Evolutionary conservation across 1,284 basidiomycete genomes (phyloP), one percentile per base, ranked within the genome.

Genomic region (Coniferiporia weirii): DNA sequence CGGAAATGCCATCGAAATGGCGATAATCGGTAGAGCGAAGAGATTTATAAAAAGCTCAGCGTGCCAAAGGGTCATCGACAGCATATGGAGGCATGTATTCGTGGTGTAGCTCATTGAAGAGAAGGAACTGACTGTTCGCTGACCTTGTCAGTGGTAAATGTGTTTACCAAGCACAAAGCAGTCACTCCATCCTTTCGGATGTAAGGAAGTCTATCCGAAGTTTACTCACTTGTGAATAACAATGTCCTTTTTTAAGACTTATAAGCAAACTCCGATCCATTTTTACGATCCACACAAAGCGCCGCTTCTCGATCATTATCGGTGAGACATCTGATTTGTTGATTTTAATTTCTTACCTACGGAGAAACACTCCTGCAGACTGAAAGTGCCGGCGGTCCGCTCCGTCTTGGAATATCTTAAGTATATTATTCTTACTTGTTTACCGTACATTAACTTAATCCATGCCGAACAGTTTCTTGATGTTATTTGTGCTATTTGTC

Each of bases 211-310:
- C n/a, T 19, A n/a, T n/a, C 47, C 51, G 20, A 13, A 32, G 40
- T 55, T 22, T 62, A 51, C 44, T 47, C 8, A 17, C 2, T 20
- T 32, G 15, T 15, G 45, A 15, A 40, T 20, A n/a, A 59, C 13
- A 60, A 20, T 8, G 34, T n/a, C 9, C 20, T 43, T 34, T 48
- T 34, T 15, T 38, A 68, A 96, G 91, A 95, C 91, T 43, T 98
- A 97, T 74, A 97, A 97, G 76, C 83, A 88, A 54, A 91, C 84
- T 36, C 93, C 95, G 1, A 84, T 97, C 40, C 91, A 95, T 72
- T 91, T 96, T 67, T 97, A 97, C 71, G 93, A 98, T 69, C 95
- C 95, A 0, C 87, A 93, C 69, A 93, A 86, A 68, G 94, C 95
- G 0, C 93, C 95, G 10, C 72, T 97, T 27, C 80, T 98, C 4